Percentiles rank a stretch among this genome's conserved stretches.
These are phyloP conservation scores for Triadica sebifera DNA, from an alignment of 345 rosid genomes.

Conservation along the genomic window DNA sequence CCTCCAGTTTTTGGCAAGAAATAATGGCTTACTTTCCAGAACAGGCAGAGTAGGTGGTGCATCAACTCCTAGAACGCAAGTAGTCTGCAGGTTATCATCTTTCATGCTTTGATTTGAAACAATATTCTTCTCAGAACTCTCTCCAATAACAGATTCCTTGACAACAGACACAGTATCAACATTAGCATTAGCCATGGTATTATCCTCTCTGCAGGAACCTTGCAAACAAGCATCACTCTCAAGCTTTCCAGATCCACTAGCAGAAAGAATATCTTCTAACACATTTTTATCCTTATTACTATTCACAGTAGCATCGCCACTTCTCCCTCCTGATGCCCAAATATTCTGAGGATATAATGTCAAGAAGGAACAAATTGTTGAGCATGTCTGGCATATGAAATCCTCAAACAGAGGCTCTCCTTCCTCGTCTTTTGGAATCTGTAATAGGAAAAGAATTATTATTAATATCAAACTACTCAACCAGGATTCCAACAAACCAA, in stretches of 20 bases:
- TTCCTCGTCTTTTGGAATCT: conserved; percentile 90
- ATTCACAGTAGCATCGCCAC: conserved; percentile 10
- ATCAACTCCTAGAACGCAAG: conserved; percentile 47
- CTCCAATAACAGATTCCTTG: conserved; percentile 32
- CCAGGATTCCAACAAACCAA: too few relatives aligned
- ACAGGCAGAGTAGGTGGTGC: conserved; percentile 19
- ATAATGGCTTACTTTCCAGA: conserved; percentile 55
- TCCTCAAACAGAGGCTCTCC: conserved; percentile 88
- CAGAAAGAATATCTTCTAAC: conserved; percentile 35
- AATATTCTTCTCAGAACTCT: conserved; percentile 45
- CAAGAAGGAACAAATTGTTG: conserved; percentile 65
- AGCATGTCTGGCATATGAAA: conserved; percentile 78
- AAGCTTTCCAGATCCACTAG: conserved; percentile 37
- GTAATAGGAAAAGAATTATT: not conserved
- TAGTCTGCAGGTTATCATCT: conserved; percentile 18
- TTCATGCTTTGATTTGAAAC: conserved; percentile 23
- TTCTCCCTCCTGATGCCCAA: conserved; percentile 44
- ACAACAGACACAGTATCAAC: conserved; percentile 23
- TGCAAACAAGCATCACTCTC: conserved; percentile 33
- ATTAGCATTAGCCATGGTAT: conserved; percentile 16
- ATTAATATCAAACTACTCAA: not conserved
- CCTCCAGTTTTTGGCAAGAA: conserved; percentile 89
- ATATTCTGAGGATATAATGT: conserved; percentile 57
- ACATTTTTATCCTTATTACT: conserved; percentile 50
- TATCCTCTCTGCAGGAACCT: conserved; percentile 21